Percentiles rank a stretch among this genome's conserved stretches.
Conservation (phyloP, 2,329 filamentous ascomycete species). For the Tricladium varicosporioides region DNA sequence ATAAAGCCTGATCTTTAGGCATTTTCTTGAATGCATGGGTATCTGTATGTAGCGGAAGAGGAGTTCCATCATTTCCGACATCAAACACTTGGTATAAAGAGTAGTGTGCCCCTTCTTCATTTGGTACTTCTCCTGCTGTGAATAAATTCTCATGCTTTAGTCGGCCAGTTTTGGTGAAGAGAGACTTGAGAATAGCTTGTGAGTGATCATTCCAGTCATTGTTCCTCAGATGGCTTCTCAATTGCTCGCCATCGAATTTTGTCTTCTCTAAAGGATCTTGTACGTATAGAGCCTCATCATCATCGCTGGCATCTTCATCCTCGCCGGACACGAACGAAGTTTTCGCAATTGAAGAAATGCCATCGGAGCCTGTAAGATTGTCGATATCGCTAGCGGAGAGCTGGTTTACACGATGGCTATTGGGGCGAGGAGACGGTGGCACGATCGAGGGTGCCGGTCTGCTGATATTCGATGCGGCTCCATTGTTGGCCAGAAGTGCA, state of each 20-base stretch:
- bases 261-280: constrained; percentile 3
- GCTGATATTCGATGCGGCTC: not conserved
- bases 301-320: not conserved
- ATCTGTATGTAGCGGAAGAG: constrained; percentile 2
- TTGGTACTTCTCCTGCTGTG: not conserved
- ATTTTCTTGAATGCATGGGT: not conserved
- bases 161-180: not conserved
- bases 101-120: constrained; percentile 7
- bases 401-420: not conserved
- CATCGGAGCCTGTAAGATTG: not conserved
- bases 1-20: constrained; percentile 6
- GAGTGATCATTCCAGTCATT: constrained; percentile 7
- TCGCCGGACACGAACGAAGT: constrained; percentile 7
- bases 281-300: constrained; percentile 7
- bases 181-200: not conserved
- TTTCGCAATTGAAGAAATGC: not conserved
- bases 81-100: constrained; percentile 10
- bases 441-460: not conserved
- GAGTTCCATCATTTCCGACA: constrained; percentile 9
- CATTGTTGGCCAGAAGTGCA: not conserved
- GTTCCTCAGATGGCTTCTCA: constrained; percentile 1
- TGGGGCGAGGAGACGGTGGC: not conserved
- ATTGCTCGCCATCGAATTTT: not conserved
- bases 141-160: constrained; percentile 3
- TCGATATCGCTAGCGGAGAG: not conserved